Evolutionary conservation across 1,139 yeast genomes (phyloP).

Genomic region (Maudiozyma humilis): DNA sequence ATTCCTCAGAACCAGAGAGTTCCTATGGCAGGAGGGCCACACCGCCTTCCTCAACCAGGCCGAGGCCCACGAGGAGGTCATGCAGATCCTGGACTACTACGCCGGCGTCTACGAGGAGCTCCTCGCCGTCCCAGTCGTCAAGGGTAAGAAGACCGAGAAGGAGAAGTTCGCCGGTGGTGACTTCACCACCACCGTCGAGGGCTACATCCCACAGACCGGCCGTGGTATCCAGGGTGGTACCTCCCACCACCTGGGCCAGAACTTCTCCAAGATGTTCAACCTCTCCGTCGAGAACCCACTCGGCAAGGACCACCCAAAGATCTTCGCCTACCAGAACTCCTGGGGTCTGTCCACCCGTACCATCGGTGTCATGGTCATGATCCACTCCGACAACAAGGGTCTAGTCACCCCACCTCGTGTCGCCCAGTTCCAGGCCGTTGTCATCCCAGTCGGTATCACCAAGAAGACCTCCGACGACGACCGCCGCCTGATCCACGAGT

Average conservation of each 20-base stretch:
- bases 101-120: conserved; percentile 79
- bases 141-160: conserved; percentile 92
- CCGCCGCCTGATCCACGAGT: conserved; percentile 57
- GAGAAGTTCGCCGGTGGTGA: conserved; percentile 98
- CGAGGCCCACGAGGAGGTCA: conserved; percentile 76
- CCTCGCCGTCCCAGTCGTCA: conserved; percentile 93
- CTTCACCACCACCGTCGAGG: conserved; percentile 93
- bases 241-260: conserved; percentile 94
- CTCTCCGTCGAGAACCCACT: conserved; percentile 92
- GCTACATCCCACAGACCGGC: conserved; percentile 95
- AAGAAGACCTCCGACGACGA: conserved; percentile 74
- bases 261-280: conserved; percentile 97
- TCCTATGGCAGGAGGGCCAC: conserved; percentile 99
- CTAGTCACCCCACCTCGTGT: conserved; percentile 96
- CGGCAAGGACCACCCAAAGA: conserved; percentile 76
- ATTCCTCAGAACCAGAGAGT: conserved; percentile 95
- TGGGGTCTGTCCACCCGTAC: conserved; percentile 99
- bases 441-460: conserved; percentile 92
- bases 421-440: conserved; percentile 83
- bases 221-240: conserved; percentile 99
- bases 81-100: conserved; percentile 79
- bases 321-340: conserved; percentile 90
- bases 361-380: conserved; percentile 98
- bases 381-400: conserved; percentile 97
- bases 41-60: conserved; percentile 84